Conservation (phyloP, 2,329 filamentous ascomycete species). For the Paraphoma sp. region DNA sequence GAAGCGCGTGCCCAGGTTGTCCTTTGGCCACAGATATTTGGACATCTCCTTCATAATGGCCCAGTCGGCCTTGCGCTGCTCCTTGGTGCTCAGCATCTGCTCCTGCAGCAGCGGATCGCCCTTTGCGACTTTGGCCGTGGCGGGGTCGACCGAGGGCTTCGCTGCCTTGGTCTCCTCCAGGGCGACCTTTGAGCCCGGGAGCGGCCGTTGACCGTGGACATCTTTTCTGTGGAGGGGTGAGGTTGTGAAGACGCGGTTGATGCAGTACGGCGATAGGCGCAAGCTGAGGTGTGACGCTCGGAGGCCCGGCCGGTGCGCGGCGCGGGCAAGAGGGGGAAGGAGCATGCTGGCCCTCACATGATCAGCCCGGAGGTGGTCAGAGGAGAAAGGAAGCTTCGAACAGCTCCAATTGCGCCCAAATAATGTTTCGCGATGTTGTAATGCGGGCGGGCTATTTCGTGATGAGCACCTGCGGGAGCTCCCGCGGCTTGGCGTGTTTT, state of each 20-base stretch:
- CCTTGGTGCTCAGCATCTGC: conserved; percentile 72
- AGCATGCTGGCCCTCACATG: conserved; percentile 41
- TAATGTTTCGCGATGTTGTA: not conserved
- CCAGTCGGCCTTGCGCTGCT: conserved; percentile 97
- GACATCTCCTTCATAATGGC: conserved; percentile 99
- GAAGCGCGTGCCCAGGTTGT: conserved; percentile 80
- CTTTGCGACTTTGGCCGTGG: conserved; percentile 30
- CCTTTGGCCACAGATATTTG: conserved; percentile 93
- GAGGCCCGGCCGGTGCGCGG: conserved; percentile 37
- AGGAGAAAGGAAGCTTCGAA: conserved; percentile 1
- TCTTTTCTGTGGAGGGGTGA: conserved; percentile 53
- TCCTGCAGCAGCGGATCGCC: conserved; percentile 62
- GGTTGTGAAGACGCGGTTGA: conserved; percentile 52
- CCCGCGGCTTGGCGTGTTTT: conserved; percentile 19
- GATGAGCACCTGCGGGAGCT: conserved; percentile 8
- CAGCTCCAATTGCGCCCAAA: conserved; percentile 10
- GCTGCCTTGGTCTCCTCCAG: conserved; percentile 23
- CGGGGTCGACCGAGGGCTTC: conserved; percentile 24
- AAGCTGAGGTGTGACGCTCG: conserved; percentile 22
- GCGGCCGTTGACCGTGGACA: conserved; percentile 43
- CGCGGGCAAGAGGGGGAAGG: conserved; percentile 44
- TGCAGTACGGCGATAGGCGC: conserved; percentile 27
- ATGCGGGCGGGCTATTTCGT: not conserved
- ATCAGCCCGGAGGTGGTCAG: conserved; percentile 9
- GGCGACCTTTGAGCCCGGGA: conserved; percentile 31